These are phyloP conservation scores for Phytophthora hybrid DNA, from an alignment of 352 stramenopile genomes.

Conservation along the genomic window DNA sequence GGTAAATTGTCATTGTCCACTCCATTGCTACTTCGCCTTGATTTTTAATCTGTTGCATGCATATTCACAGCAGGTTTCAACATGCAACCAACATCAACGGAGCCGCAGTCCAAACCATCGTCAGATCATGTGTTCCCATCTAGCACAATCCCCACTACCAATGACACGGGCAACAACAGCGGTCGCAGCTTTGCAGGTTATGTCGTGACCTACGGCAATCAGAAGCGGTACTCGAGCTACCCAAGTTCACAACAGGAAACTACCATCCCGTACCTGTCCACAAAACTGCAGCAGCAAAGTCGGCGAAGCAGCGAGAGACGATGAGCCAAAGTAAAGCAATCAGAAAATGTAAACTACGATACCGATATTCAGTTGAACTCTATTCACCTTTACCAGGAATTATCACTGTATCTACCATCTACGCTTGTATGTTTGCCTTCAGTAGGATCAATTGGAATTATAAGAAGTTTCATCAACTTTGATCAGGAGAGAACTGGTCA, in stretches of 20 bases:
- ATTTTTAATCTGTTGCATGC: neutral
- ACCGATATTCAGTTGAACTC: slow-evolving; percentile 4
- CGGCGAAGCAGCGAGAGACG: slow-evolving; percentile 13
- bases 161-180: slow-evolving; percentile 3
- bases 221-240: slow-evolving; percentile 54
- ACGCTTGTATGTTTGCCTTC: slow-evolving; percentile 52
- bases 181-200: slow-evolving; percentile 50
- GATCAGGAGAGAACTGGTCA: slow-evolving; percentile 79
- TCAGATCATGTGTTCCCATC: slow-evolving; percentile 15
- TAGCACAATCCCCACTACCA: slow-evolving; percentile 15
- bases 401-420: neutral
- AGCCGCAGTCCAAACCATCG: slow-evolving; percentile 20
- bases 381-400: slow-evolving; percentile 4
- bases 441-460: slow-evolving; percentile 93
- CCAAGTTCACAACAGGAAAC: slow-evolving; percentile 38
- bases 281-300: slow-evolving; percentile 44
- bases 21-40: neutral
- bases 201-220: slow-evolving; percentile 53
- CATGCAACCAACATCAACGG: slow-evolving; percentile 54
- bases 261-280: slow-evolving; percentile 47
- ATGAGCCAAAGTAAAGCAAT: neutral
- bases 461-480: slow-evolving; percentile 77
- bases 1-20: slow-evolving; percentile 18
- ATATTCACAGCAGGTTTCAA: slow-evolving; percentile 28
- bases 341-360: slow-evolving; percentile 14